Base-by-base conservation (phyloP, 2,329 filamentous ascomycete genomes). In the Colletotrichum lindemuthianum region DNA sequence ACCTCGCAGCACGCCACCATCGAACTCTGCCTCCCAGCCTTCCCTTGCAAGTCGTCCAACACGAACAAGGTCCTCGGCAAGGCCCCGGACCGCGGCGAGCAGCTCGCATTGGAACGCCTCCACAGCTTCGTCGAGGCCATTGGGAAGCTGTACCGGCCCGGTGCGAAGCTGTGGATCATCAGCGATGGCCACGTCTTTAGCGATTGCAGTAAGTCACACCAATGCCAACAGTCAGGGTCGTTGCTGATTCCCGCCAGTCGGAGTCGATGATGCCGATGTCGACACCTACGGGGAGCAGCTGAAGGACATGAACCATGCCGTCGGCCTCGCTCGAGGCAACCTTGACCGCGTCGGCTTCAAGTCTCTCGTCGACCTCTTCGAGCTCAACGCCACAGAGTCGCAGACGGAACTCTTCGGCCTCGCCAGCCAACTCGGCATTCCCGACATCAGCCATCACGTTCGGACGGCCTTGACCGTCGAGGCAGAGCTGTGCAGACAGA, bases 251-350 rank as follows among this genome's bases (percentile, higher is more conserved):
- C 10, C 10, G 33, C 7, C 57, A 76, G 74, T 81, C 44, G 79
- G 80, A 8, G 79, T 81, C 37, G 79, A 81, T 32, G 79, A 83
- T 64, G 71, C 71, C 24, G 73, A 74, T 48, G 79, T 82, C 11
- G 78, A 80, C 48, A 65, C 64, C 8, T 81, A 82, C 63, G 74
- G 76, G 43, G 71, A 69, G 8, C 70, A 72, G 9, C 71, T 82
- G 53, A 74, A 74, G 34, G 72, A 74, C 15, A 77, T 80, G 70
- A 79, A 79, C 56, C 68, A 71, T 8, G 64, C 63, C 55, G 59
- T 76, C 59, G 59, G 70, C 4, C 15, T 57, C 12, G 68, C 68
- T 47, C 72, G 57, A 64, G 72, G 70, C 11, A 68, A 68, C 13
- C 45, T 48, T 1, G 69, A 70, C n/a, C 64, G 72, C 13, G 67